Evolutionary conservation across 116 monocot genomes (phyloP).

Genomic region (Posidonia oceanica): DNA sequence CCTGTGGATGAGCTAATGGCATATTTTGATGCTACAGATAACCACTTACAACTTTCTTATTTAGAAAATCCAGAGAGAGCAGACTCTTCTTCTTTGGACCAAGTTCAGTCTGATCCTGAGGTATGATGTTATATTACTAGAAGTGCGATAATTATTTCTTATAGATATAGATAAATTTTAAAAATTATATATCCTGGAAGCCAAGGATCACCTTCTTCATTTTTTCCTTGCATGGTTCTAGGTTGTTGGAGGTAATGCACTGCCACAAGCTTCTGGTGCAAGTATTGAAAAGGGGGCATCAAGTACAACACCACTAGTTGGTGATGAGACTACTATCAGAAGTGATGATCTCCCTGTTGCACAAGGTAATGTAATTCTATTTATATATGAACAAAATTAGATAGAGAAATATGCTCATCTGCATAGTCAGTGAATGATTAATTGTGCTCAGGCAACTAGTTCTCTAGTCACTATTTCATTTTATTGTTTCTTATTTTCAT

Average conservation of each 20-base stretch:
- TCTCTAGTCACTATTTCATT: neutral
- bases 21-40: conserved; percentile 51
- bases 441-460: neutral
- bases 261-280: neutral
- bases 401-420: too few species aligned
- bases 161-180: too few species aligned
- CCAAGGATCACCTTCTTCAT: neutral
- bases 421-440: too few species aligned
- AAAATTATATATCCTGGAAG: too few species aligned
- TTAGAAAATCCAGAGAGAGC: conserved; percentile 2
- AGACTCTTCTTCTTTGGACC: conserved; percentile 7
- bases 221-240: neutral
- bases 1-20: conserved; percentile 42
- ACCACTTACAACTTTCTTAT: conserved; percentile 13
- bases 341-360: neutral
- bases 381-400: neutral
- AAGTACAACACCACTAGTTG: neutral
- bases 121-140: conserved; percentile 7
- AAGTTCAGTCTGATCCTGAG: conserved; percentile 5
- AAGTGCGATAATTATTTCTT: neutral
- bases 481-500: neutral
- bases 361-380: conserved; percentile 1
- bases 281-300: neutral
- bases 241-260: neutral
- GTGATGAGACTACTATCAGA: neutral